A percentile compares a stretch with the other conserved stretches of the same genome.
Conservation (phyloP, 306 rosid species). For the Rosa chinensis region DNA sequence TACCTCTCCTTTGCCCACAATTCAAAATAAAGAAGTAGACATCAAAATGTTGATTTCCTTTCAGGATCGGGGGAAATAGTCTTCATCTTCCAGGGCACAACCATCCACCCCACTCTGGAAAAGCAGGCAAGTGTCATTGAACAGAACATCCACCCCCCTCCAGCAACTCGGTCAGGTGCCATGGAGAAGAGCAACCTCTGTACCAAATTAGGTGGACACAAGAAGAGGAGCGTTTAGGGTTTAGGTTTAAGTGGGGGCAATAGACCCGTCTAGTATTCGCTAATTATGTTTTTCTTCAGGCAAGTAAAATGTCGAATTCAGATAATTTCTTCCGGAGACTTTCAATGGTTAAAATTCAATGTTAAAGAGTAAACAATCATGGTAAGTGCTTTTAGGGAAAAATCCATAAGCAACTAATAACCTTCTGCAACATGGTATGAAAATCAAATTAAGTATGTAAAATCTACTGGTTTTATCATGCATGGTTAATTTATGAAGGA, state of each 20-base stretch:
- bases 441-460: too few relatives aligned
- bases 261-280: too few relatives aligned
- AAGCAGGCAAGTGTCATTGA: slow-evolving; percentile 29
- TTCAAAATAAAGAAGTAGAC: slow-evolving; percentile 14
- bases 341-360: too few relatives aligned
- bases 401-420: too few relatives aligned
- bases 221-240: slow-evolving; percentile 55
- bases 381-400: too few relatives aligned
- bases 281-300: too few relatives aligned
- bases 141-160: slow-evolving; percentile 56
- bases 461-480: too few relatives aligned
- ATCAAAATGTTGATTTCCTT: slow-evolving; percentile 13
- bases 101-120: slow-evolving; percentile 70
- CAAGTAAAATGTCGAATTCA: too few relatives aligned
- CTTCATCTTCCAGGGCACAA: slow-evolving; percentile 46
- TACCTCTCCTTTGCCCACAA: slow-evolving; percentile 24
- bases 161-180: slow-evolving; percentile 70
- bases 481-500: too few relatives aligned
- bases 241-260: slow-evolving; percentile 33
- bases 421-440: too few relatives aligned
- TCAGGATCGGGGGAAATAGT: slow-evolving; percentile 81
- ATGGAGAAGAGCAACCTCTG: slow-evolving; percentile 63
- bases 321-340: too few relatives aligned
- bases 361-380: too few relatives aligned
- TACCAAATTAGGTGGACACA: slow-evolving; percentile 29